Base-by-base conservation (phyloP, 1,139 yeast genomes). In the Saccharomyces hybrid region DNA sequence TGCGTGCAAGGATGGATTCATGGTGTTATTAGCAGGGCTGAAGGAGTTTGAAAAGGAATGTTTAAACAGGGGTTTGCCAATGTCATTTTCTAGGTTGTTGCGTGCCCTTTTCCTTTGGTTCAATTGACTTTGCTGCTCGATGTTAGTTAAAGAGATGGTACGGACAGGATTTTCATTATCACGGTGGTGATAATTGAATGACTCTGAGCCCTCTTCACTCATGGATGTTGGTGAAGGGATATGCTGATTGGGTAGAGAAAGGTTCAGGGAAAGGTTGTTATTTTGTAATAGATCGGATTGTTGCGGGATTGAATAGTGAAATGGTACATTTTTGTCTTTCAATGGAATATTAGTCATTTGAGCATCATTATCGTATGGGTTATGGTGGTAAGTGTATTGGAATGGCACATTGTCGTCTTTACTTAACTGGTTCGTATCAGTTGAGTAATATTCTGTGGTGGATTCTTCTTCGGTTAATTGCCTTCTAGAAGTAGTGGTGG, bases 151-250 rank as follows among this genome's bases (percentile, higher is more conserved):
- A 6, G 38, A 32, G 38, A 32, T 32, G 38, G 38, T 32, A 32
- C 38, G 38, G 8, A 32, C 38, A 1, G 38, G 38, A 32, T 32
- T 32, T 5, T 32, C 38, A 6, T 32, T 32, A 6, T 32, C 38
- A 6, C 38, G 38, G 8, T 32, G 7, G 4, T 32, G 38, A 32
- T 32, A 32, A 6, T 5, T 32, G 8, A 32, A 32, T 32, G 38
- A 32, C 55, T 83, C 87, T 3, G 86, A 80, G 3, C 82, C 77
- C n/a, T 85, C 84, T 55, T 83, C 89, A 59, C 83, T 86, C 57
- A 83, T 73, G 1, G 88, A 83, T 50, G 82, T 78, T 25, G 88
- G 88, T 0, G 88, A 82, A 11, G 81, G 70, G 60, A 62, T 61
- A 28, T 57, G 57, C 32, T 54, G 61, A 26, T 50, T 57, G 9